phyloP scores from a whole-genome alignment of 1,139 yeast species.

The Suhomyces panamericanus region DNA sequence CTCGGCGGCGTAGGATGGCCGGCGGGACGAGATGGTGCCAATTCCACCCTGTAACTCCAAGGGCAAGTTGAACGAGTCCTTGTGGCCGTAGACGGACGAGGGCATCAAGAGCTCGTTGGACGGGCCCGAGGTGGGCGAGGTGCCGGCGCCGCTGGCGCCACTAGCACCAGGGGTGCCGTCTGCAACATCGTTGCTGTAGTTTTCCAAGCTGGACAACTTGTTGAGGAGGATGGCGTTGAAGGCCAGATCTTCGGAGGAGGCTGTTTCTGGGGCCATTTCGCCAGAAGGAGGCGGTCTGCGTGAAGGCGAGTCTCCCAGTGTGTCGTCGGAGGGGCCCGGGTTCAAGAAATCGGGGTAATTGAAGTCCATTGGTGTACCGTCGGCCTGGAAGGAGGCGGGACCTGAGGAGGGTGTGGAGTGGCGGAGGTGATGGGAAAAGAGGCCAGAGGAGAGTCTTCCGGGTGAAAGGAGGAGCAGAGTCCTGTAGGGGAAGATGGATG shows the following conservation, averaged over 20 bases:
- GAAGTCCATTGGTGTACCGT: slow-evolving; percentile 29
- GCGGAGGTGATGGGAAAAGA: not conserved
- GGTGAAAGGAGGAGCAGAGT: not conserved
- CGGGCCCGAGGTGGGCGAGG: slow-evolving; percentile 17
- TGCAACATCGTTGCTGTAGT: slow-evolving; percentile 7
- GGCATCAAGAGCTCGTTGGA: slow-evolving; percentile 13
- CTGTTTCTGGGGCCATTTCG: no score
- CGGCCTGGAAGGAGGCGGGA: not conserved
- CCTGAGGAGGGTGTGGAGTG: not conserved
- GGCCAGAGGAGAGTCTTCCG: not conserved
- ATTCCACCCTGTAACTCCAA: slow-evolving; percentile 64
- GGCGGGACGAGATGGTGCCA: slow-evolving; percentile 58
- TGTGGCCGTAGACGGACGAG: slow-evolving; percentile 7
- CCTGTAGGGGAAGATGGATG: not conserved
- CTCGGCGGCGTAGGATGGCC: slow-evolving; percentile 69
- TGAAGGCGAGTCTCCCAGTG: not conserved
- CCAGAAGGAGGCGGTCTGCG: not conserved
- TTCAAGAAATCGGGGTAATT: slow-evolving; percentile 41
- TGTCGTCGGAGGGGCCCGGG: slow-evolving; percentile 5
- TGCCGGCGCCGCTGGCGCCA: slow-evolving; percentile 3
- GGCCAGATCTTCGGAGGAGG: slow-evolving; percentile 9
- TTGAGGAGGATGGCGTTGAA: slow-evolving; percentile 33
- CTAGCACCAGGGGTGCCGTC: not conserved
- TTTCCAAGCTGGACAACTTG: slow-evolving; percentile 29
- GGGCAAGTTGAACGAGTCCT: slow-evolving; percentile 50